Base-by-base conservation (phyloP, 768 basidiomycete species). In the Pilatotrama ljubarskyi region DNA sequence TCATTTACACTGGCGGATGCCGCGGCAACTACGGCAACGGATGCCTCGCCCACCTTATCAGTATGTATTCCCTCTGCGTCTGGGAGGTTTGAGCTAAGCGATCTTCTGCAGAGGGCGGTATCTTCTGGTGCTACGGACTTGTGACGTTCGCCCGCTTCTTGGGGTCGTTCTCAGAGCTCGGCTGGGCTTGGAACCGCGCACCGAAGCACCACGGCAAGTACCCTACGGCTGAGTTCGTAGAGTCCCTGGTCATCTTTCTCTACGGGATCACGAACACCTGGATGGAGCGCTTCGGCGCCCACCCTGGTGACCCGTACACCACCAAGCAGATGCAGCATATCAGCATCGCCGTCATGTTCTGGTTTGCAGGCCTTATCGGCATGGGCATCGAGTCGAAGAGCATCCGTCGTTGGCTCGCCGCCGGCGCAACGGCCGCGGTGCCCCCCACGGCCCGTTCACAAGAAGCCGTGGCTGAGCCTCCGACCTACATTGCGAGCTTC, bases 251-350 rank as follows among this genome's bases (percentile, higher is more conserved):
- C 51, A 95, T 98, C 67, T 95, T 95, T 75, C 35, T 86, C 0
- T 98, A 98, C 70, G 95, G 95, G 8, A 78, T 84, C 35, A 89
- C 93, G 42, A 96, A 98, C 70, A 93, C 90, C 15, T 98, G 93
- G 93, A 93, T 98, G 91, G 96, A 98, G 74, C 84, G 96, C 41
- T 91, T 96, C 64, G 95, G 95, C 3, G 91, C 87, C 0, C 74
- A 81, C 15, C 75, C 89, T 0, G 92, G 91, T 14, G 87, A 88
- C 69, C 91, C 95, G 14, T 96, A 82, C 75, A 90, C 91, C 1
- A 90, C 93, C 24, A 96, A 94, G 73, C 84, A 97, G 70, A 84
- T 97, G 15, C 93, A 98, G 68, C 96, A 98, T 67, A 95, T 96
- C 55, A 84, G 88, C 55, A 97, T 98, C 64, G 95, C 95, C 67